These are phyloP conservation scores for Onygenales sp. DNA, from an alignment of 2,329 filamentous ascomycete genomes.

Conservation along the genomic window DNA sequence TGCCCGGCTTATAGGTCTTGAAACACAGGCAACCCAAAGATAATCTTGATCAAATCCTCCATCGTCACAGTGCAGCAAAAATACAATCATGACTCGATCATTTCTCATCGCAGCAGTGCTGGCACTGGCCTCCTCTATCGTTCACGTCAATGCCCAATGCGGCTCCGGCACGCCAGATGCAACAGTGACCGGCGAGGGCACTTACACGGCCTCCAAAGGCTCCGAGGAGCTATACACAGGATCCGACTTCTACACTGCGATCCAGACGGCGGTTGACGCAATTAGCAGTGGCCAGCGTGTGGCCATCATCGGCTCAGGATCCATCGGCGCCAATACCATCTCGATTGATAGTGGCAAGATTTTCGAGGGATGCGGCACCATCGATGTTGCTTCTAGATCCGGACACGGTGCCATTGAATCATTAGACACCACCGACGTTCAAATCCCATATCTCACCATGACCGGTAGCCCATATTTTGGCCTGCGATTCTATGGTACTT, in stretches of 20 bases:
- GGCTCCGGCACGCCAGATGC: constrained; percentile 40
- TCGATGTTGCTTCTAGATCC: constrained; percentile 34
- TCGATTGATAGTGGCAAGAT: constrained; percentile 43
- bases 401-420: constrained; percentile 48
- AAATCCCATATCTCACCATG: constrained; percentile 49
- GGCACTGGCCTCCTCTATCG: constrained; percentile 26
- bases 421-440: constrained; percentile 38
- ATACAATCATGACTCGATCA: constrained; percentile 26
- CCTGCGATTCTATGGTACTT: constrained; percentile 45
- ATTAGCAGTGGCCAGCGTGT: constrained; percentile 35
- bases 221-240: constrained; percentile 42
- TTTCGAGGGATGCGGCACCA: constrained; percentile 51
- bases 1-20: too few relatives aligned
- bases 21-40: too few relatives aligned
- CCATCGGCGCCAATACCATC: constrained; percentile 11
- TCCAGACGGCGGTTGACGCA: constrained; percentile 39
- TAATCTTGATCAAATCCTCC: too few relatives aligned
- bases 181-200: constrained; percentile 39
- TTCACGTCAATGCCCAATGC: constrained; percentile 34
- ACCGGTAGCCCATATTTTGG: constrained; percentile 51
- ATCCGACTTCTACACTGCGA: constrained; percentile 39
- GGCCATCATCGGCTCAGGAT: constrained; percentile 39
- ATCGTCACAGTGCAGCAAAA: not conserved
- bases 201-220: constrained; percentile 39
- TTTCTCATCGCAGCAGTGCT: constrained; percentile 32